Conservation (phyloP, 2,329 filamentous ascomycete species). For the Coniochaeta sp. region DNA sequence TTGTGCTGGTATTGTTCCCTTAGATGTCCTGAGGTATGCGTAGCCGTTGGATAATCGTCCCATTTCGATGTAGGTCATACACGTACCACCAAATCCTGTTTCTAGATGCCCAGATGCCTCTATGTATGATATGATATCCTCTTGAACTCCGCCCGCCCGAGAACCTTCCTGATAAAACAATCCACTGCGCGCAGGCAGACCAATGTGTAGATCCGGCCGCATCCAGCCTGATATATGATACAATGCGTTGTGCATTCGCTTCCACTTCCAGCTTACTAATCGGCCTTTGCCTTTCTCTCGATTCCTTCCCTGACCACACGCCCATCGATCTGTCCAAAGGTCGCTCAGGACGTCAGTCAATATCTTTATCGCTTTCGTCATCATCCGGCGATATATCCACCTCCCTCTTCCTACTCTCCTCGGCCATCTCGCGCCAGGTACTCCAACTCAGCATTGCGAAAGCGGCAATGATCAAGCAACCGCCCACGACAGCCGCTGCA, state of each 20-base stretch:
- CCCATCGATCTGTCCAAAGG: not conserved
- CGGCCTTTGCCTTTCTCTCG: not conserved
- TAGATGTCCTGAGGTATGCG: too few relatives aligned
- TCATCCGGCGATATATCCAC: slow-evolving; percentile 15
- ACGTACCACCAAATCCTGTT: too few relatives aligned
- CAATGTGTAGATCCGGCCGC: not conserved
- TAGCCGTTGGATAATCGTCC: too few relatives aligned
- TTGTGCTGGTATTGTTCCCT: too few relatives aligned
- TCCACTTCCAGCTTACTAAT: too few relatives aligned
- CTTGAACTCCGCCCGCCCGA: not conserved
- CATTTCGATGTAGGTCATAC: too few relatives aligned
- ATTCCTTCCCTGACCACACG: not conserved
- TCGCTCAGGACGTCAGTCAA: slow-evolving; percentile 2
- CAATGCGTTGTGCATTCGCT: too few relatives aligned
- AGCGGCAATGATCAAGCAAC: slow-evolving; percentile 76
- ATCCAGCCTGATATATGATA: not conserved
- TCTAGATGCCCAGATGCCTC: not conserved
- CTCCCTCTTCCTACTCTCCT: slow-evolving; percentile 63
- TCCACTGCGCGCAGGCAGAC: not conserved
- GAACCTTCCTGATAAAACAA: not conserved
- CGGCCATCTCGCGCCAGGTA: slow-evolving; percentile 87
- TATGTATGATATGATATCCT: not conserved
- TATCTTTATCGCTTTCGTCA: slow-evolving; percentile 10
- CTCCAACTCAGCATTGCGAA: slow-evolving; percentile 86
- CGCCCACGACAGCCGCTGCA: slow-evolving; percentile 70